phyloP scores from a whole-genome alignment of 805 yeast species.

The Yarrowia deformans region DNA sequence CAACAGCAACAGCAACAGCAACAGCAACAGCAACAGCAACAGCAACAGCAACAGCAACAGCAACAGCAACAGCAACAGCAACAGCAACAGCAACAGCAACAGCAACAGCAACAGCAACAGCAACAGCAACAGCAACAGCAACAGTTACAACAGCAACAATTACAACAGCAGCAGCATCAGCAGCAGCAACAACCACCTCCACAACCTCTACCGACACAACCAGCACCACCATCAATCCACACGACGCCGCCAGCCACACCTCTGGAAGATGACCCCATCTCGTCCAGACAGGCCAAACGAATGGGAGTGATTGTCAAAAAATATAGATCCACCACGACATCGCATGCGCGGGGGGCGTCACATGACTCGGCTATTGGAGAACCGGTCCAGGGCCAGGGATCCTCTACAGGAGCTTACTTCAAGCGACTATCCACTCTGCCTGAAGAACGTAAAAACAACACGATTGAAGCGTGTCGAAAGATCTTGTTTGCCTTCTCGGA shows the following conservation, averaged over 20 bases:
- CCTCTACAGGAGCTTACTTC: conserved; percentile 59
- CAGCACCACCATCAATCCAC: not conserved
- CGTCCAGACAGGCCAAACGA: conserved; percentile 73
- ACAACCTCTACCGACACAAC: not conserved
- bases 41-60: conserved; percentile 27
- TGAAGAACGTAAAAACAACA: conserved; percentile 52
- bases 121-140: not conserved
- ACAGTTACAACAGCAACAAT: too few species aligned
- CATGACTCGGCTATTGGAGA: conserved; percentile 39
- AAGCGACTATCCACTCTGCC: conserved; percentile 69
- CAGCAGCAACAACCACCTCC: not conserved
- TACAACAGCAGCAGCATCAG: too few species aligned
- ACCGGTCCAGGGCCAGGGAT: conserved; percentile 14
- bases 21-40: conserved; percentile 15
- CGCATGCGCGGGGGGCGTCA: conserved; percentile 32
- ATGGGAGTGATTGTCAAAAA: conserved; percentile 74
- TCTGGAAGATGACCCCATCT: conserved; percentile 41
- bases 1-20: conserved; percentile 42
- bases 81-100: conserved; percentile 13
- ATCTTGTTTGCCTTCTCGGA: conserved; percentile 69
- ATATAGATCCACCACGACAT: conserved; percentile 6
- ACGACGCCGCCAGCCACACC: conserved; percentile 40
- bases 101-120: conserved; percentile 31
- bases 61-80: conserved; percentile 41
- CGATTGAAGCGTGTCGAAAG: conserved; percentile 62